A percentile compares a stretch with the other conserved stretches of the same genome.
Evolutionary conservation across 2,329 filamentous ascomycete genomes (phyloP).

Genomic region (Sclerotinia minor): DNA sequence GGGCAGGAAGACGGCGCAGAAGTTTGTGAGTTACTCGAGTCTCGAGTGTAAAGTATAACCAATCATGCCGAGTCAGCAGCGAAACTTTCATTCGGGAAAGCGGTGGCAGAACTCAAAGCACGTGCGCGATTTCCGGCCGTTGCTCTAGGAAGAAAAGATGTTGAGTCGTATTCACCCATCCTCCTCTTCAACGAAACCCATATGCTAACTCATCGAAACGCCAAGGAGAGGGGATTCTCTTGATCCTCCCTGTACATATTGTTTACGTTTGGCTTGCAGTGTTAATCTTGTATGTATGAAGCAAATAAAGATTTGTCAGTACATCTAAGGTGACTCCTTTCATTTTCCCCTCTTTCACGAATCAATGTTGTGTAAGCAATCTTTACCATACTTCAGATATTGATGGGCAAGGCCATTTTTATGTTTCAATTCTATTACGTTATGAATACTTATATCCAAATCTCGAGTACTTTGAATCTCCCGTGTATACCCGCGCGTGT

Average conservation of each 20-base stretch:
- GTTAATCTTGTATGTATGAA: neutral
- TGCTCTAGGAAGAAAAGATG: too few relatives aligned
- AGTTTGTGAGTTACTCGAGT: neutral
- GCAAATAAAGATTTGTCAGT: neutral
- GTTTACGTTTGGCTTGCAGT: neutral
- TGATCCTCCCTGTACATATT: neutral
- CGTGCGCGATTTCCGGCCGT: too few relatives aligned
- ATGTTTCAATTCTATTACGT: constrained; percentile 8
- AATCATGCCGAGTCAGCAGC: neutral
- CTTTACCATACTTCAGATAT: constrained; percentile 7
- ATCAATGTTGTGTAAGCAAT: constrained; percentile 13
- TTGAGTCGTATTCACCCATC: too few relatives aligned
- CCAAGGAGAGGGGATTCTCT: neutral
- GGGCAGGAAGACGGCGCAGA: neutral
- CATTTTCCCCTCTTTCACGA: constrained; percentile 5
- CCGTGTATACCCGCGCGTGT: neutral
- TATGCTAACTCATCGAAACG: neutral
- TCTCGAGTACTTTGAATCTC: neutral
- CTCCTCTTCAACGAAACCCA: too few relatives aligned
- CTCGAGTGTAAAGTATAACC: too few relatives aligned
- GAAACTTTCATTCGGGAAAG: neutral
- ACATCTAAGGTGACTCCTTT: neutral
- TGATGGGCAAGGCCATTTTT: neutral
- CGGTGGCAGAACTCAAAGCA: neutral
- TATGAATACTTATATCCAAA: neutral